A percentile compares a stretch with the other conserved stretches of the same genome.
Evolutionary conservation across 768 basidiomycete genomes (phyloP).

Genomic region (Amanita subjunquillea): DNA sequence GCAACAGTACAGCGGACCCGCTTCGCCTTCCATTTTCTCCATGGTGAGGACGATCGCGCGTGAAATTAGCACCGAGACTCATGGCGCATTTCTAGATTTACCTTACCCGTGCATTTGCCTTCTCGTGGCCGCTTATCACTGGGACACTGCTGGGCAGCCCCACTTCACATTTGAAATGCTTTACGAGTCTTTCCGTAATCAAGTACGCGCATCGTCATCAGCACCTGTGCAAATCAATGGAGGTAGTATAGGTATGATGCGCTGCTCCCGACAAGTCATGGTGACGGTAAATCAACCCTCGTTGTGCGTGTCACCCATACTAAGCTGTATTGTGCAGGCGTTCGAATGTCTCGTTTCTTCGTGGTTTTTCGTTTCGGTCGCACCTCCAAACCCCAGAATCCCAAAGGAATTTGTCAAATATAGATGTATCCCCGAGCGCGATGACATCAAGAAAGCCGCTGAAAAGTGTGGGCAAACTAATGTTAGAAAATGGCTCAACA

Average conservation of each 20-base stretch:
- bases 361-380: slow-evolving; percentile 44
- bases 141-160: slow-evolving; percentile 65
- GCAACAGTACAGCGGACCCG: slow-evolving; percentile 47
- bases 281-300: slow-evolving; percentile 40
- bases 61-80: neutral
- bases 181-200: slow-evolving; percentile 65
- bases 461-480: slow-evolving; percentile 58
- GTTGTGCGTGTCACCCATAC: neutral
- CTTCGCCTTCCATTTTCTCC: slow-evolving; percentile 37
- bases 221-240: slow-evolving; percentile 71
- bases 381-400: slow-evolving; percentile 35
- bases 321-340: slow-evolving; percentile 34
- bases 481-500: slow-evolving; percentile 71
- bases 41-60: slow-evolving; percentile 29
- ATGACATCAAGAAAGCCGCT: slow-evolving; percentile 58
- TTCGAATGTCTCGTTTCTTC: slow-evolving; percentile 60
- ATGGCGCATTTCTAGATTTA: slow-evolving; percentile 33
- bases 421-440: slow-evolving; percentile 51
- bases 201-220: slow-evolving; percentile 59
- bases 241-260: slow-evolving; percentile 66
- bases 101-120: slow-evolving; percentile 76
- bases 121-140: slow-evolving; percentile 77
- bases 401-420: slow-evolving; percentile 70
- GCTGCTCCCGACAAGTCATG: slow-evolving; percentile 53
- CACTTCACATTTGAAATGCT: slow-evolving; percentile 89